Evolutionary conservation across 106 monocot genomes (phyloP), one percentile per base, ranked within the genome.

Genomic region (Ottelia alismoides): DNA sequence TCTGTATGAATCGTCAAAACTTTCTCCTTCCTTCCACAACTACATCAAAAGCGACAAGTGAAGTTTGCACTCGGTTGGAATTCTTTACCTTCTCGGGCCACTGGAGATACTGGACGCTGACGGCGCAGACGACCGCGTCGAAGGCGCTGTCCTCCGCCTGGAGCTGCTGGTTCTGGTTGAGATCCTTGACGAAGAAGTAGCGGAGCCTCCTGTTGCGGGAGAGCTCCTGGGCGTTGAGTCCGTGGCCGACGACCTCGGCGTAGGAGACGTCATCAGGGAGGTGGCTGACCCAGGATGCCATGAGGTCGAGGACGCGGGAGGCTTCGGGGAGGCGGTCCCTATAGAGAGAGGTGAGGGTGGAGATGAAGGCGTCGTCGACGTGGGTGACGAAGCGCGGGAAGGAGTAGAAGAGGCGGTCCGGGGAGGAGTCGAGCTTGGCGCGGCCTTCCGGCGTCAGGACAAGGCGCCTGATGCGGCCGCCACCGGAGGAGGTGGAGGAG

Each of bases 201-300:
- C 80, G 76, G 22, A 89, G 58, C 48, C 88, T 26, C 2, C 66
- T 48, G 45, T 89, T 89, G 61, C 53, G 69, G 27, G 79, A 66
- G 25, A 89, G 74, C 76, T 89, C 88, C 68, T 71, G 70, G 0
- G 83, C 79, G 54, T 89, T 89, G 26, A 89, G 66, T 0, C 88
- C 83, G 50, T 89, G 88, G 10, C 88, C 88, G 18, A 83, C 83
- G 11, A 83, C 88, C 14, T 74, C 55, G 62, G 49, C 40, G 44
- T 68, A 80, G 55, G 44, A 19, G 27, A 74, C 62, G 47, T 83
- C 82, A 31, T 53, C 51, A 20, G 80, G 88, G 46, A 89, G 61
- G 58, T 89, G 88, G 68, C 88, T 89, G n/a, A 89, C 83, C 88
- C 88, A 89, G 4, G 88, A 89, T 76, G 83, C 83, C 89, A 90